Evolutionary conservation across 306 rosid genomes (phyloP).

Genomic region (Bauhinia variegata): DNA sequence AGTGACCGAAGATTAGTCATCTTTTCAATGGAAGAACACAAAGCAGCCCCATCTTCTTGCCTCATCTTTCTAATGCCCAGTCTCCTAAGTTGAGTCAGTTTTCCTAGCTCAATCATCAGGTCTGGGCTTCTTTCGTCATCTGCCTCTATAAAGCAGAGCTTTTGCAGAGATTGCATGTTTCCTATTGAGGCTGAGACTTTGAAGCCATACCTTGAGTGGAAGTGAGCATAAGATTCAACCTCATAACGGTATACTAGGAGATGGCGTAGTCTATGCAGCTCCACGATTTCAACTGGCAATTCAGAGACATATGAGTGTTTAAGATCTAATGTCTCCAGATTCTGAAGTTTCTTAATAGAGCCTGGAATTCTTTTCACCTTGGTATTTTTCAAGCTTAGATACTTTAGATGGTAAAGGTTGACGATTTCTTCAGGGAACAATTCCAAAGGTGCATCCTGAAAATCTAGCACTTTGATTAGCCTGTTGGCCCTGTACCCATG

Average conservation of each 20-base stretch:
- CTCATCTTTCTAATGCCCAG: slow-evolving; percentile 50
- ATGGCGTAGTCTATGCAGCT: slow-evolving; percentile 54
- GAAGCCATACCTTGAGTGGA: slow-evolving; percentile 53
- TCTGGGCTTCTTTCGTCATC: slow-evolving; percentile 37
- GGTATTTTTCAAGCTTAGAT: slow-evolving; percentile 57
- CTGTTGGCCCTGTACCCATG: slow-evolving; percentile 41
- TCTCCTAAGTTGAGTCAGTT: slow-evolving; percentile 51
- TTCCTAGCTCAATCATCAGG: slow-evolving; percentile 49
- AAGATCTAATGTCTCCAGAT: slow-evolving; percentile 57
- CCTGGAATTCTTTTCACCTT: slow-evolving; percentile 52
- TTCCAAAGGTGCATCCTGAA: slow-evolving; percentile 50
- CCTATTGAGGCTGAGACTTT: slow-evolving; percentile 47
- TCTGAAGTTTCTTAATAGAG: slow-evolving; percentile 48
- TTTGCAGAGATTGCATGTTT: slow-evolving; percentile 49
- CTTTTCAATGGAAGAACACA: slow-evolving; percentile 52
- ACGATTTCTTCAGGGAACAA: slow-evolving; percentile 49
- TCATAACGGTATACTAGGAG: slow-evolving; percentile 55
- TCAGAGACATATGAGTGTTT: slow-evolving; percentile 54
- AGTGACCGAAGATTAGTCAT: slow-evolving; percentile 50
- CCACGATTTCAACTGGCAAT: slow-evolving; percentile 59
- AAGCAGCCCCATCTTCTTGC: slow-evolving; percentile 48
- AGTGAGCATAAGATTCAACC: slow-evolving; percentile 47
- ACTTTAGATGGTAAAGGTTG: slow-evolving; percentile 48
- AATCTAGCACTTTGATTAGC: slow-evolving; percentile 53
- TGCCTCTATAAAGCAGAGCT: slow-evolving; percentile 59